Conservation (phyloP, 2,329 filamentous ascomycete species). For the Beauveria sp. region DNA sequence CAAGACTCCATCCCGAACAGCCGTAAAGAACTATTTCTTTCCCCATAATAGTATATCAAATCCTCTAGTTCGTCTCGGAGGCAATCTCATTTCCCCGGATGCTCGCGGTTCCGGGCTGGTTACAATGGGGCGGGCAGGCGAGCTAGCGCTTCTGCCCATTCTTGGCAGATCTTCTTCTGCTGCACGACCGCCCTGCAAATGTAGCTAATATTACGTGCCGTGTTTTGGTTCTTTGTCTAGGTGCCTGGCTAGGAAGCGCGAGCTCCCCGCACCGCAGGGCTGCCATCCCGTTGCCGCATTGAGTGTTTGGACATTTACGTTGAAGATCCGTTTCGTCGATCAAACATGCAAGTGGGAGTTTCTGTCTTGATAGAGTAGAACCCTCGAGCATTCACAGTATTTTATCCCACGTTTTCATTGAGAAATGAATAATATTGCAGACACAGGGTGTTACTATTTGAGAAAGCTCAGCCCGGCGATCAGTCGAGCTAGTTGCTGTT, state of each 20-base stretch:
- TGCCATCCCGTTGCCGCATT: neutral
- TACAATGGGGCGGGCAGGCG: neutral
- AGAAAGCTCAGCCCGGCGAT: neutral
- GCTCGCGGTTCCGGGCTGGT: slow-evolving; percentile 1
- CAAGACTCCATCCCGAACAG: neutral
- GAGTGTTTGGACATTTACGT: neutral
- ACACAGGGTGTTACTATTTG: neutral
- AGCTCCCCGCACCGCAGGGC: neutral
- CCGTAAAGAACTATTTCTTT: neutral
- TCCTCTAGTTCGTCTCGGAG: neutral
- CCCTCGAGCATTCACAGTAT: neutral
- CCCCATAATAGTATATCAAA: neutral
- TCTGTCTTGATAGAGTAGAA: neutral
- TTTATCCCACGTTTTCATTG: neutral
- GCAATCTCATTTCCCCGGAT: neutral
- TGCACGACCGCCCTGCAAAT: neutral
- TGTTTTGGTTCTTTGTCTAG: neutral
- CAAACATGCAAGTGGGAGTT: neutral
- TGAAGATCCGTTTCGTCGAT: neutral
- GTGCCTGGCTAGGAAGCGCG: neutral
- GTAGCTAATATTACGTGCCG: neutral
- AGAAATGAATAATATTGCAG: neutral
- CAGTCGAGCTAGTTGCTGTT: neutral
- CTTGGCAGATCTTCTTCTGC: neutral
- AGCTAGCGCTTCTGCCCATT: neutral